These are phyloP conservation scores for Blastobotrys illinoisensis DNA, from an alignment of 1,139 yeast species.

Conservation along the genomic window DNA sequence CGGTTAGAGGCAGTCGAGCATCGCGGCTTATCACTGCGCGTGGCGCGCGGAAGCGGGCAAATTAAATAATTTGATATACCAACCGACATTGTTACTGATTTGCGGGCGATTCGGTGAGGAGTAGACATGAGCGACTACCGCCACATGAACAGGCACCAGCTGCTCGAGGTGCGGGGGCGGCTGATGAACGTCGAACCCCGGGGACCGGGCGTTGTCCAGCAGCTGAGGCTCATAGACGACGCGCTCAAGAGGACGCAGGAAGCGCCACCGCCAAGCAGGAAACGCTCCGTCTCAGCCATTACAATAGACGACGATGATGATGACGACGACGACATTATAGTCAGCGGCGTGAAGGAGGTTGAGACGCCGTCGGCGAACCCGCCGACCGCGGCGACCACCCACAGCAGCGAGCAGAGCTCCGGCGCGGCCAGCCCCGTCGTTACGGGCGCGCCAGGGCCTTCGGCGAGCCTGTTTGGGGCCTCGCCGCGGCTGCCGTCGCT, in stretches of 20 bases:
- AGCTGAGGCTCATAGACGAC: background rate
- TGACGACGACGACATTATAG: background rate
- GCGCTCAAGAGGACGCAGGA: background rate
- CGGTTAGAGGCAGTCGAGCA: no score
- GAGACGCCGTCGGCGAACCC: background rate
- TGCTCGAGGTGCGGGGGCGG: background rate
- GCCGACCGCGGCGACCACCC: background rate
- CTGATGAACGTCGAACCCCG: background rate
- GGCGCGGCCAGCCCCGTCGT: background rate
- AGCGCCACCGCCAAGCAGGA: background rate
- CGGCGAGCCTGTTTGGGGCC: background rate
- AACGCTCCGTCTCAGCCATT: background rate
- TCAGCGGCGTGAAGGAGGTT: background rate
- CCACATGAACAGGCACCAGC: background rate
- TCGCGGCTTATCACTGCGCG: background rate
- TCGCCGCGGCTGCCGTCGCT: background rate
- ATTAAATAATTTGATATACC: background rate
- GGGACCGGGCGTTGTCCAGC: background rate
- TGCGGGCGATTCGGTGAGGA: background rate
- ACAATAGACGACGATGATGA: background rate
- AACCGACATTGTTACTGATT: background rate
- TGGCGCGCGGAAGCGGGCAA: background rate
- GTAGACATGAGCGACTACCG: background rate
- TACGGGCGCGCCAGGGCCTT: background rate
- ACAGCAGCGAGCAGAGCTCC: background rate